A percentile compares a stretch with the other conserved stretches of the same genome.
Conservation (phyloP, 495 filamentous ascomycete genomes). For the Penicillium paradoxum region DNA sequence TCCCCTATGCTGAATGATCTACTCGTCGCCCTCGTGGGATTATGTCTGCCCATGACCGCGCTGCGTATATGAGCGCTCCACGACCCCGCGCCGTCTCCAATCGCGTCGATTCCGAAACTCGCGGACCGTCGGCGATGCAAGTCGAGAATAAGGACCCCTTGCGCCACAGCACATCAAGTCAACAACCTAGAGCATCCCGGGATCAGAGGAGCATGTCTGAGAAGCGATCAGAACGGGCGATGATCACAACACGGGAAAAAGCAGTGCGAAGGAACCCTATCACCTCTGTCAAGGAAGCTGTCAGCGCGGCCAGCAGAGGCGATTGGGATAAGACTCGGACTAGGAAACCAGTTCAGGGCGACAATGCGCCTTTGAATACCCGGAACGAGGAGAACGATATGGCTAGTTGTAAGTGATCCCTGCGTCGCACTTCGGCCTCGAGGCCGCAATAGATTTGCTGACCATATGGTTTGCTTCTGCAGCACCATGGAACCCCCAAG, state of each 20-base stretch:
- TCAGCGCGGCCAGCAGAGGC: constrained; percentile 35
- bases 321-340: constrained; percentile 41
- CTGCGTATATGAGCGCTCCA: constrained; percentile 42
- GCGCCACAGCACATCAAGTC: constrained; percentile 33
- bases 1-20: constrained; percentile 22
- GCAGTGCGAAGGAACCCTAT: constrained; percentile 60
- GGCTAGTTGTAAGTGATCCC: constrained; percentile 29
- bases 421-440: not conserved
- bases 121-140: constrained; percentile 32
- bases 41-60: constrained; percentile 46
- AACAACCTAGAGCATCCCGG: constrained; percentile 30
- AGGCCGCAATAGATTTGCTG: constrained; percentile 8
- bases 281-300: constrained; percentile 60
- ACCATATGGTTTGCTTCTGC: constrained; percentile 12
- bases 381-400: constrained; percentile 37
- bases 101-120: constrained; percentile 42
- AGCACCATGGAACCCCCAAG: constrained; percentile 80
- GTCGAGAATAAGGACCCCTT: constrained; percentile 32
- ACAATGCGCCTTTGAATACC: constrained; percentile 40
- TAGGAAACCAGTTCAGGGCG: constrained; percentile 32
- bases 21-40: constrained; percentile 23
- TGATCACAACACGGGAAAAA: constrained; percentile 62
- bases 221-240: constrained; percentile 39
- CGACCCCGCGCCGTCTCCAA: constrained; percentile 45
- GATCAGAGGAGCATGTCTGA: constrained; percentile 31